phyloP scores from a whole-genome alignment of 805 yeast genomes.

The Metschnikowia kunwiensis region DNA sequence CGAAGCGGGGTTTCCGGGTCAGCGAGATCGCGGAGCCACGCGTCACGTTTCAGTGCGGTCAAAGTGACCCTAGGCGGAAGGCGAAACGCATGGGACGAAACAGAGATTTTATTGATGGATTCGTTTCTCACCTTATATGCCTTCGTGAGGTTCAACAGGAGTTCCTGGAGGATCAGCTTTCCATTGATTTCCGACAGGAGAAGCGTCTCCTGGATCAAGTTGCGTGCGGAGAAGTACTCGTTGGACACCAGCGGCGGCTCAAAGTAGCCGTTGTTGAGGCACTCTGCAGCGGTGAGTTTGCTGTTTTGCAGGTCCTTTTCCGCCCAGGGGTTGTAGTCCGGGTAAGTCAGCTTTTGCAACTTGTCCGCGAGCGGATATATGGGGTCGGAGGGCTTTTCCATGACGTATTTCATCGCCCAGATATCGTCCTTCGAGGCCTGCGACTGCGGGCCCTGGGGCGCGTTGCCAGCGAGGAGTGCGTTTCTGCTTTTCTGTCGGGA shows the following conservation, averaged over 20 bases:
- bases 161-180: slow-evolving; percentile 33
- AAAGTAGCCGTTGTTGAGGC: slow-evolving; percentile 67
- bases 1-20: slow-evolving; percentile 62
- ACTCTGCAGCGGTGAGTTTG: slow-evolving; percentile 44
- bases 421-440: slow-evolving; percentile 30
- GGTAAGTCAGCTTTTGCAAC: slow-evolving; percentile 38
- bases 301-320: slow-evolving; percentile 34
- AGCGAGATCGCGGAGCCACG: slow-evolving; percentile 82
- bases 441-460: slow-evolving; percentile 18
- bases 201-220: slow-evolving; percentile 47
- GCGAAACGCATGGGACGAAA: slow-evolving; percentile 46
- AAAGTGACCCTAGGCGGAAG: slow-evolving; percentile 89
- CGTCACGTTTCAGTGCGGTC: slow-evolving; percentile 79
- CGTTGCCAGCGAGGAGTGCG: slow-evolving; percentile 15
- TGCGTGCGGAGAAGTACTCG: slow-evolving; percentile 70
- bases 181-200: slow-evolving; percentile 36
- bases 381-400: slow-evolving; percentile 32
- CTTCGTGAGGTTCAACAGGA: slow-evolving; percentile 37
- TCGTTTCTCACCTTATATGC: slow-evolving; percentile 39
- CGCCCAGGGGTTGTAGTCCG: slow-evolving; percentile 71
- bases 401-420: slow-evolving; percentile 32
- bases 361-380: slow-evolving; percentile 36
- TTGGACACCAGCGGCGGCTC: slow-evolving; percentile 61
- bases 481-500: slow-evolving; percentile 15
- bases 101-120: slow-evolving; percentile 36